A percentile compares a stretch with the other conserved stretches of the same genome.
These are phyloP conservation scores for Elsinoe australis DNA, from an alignment of 2,329 filamentous ascomycete genomes.

Conservation along the genomic window DNA sequence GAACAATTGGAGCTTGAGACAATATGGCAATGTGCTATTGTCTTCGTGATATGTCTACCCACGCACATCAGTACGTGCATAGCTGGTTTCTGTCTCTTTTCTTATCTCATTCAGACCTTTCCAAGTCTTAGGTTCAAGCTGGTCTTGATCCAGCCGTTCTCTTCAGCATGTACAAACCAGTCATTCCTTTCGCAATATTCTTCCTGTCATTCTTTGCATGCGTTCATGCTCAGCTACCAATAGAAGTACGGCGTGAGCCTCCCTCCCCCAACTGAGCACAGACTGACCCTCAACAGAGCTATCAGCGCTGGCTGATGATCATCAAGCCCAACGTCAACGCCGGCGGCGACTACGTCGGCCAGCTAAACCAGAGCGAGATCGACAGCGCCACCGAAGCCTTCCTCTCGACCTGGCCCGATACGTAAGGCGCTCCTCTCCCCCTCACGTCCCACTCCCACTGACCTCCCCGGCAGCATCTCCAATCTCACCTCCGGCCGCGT, in stretches of 20 bases:
- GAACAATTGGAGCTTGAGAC: too few species aligned
- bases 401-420: conserved; percentile 88
- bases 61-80: too few species aligned
- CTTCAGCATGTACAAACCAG: too few species aligned
- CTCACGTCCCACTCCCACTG: not conserved
- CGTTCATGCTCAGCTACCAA: not conserved
- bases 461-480: conserved; percentile 15
- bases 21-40: too few species aligned
- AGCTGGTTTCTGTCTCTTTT: too few species aligned
- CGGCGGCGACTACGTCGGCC: conserved; percentile 84
- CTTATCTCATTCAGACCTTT: too few species aligned
- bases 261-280: too few species aligned
- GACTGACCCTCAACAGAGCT: not conserved
- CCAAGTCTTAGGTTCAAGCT: too few species aligned
- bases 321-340: conserved; percentile 75
- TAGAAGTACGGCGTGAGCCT: not conserved
- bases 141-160: too few species aligned
- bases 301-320: conserved; percentile 13
- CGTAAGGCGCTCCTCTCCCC: conserved; percentile 52
- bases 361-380: conserved; percentile 82
- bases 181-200: too few species aligned
- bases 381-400: conserved; percentile 57
- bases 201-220: not conserved
- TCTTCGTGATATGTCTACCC: too few species aligned
- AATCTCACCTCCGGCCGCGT: conserved; percentile 14